Percentiles rank a stretch among this genome's conserved stretches.
phyloP scores from a whole-genome alignment of 192 early-diverging fungal genomes.

The Dissophora globulifera region DNA sequence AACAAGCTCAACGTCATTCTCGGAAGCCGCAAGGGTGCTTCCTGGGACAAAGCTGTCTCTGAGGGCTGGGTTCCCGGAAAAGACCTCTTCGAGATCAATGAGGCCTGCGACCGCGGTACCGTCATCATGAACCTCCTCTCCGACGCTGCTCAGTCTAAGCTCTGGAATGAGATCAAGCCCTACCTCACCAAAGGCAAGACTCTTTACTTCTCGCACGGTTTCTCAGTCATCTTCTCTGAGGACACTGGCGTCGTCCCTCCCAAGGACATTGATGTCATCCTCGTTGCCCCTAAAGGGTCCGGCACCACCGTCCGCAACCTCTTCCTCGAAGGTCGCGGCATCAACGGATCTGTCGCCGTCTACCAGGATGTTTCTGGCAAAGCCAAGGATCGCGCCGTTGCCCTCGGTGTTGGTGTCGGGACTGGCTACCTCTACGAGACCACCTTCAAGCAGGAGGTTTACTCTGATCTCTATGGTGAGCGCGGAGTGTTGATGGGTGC shows the following conservation, averaged over 20 bases:
- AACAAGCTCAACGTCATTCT: constrained; percentile 97
- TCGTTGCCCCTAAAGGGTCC: constrained; percentile 96
- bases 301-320: constrained; percentile 96
- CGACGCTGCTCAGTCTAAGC: constrained; percentile 94
- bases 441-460: constrained; percentile 96
- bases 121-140: constrained; percentile 96
- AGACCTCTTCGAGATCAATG: constrained; percentile 93
- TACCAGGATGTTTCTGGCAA: constrained; percentile 94
- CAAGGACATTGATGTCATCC: constrained; percentile 93
- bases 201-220: constrained; percentile 98
- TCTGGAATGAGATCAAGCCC: constrained; percentile 90
- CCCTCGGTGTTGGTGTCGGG: constrained; percentile 94
- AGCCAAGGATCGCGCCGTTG: constrained; percentile 92
- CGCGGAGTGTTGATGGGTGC: constrained; percentile 99
- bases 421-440: constrained; percentile 98
- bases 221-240: constrained; percentile 92
- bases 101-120: constrained; percentile 91
- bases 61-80: constrained; percentile 98
- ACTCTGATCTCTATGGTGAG: constrained; percentile 97
- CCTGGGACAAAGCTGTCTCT: constrained; percentile 90
- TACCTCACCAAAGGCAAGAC: constrained; percentile 97
- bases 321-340: constrained; percentile 97
- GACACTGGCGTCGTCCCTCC: constrained; percentile 93
- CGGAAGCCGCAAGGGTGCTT: constrained; percentile 91
- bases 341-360: constrained; percentile 97